Evolutionary conservation across 768 basidiomycete genomes (phyloP), one percentile per base, ranked within the genome.

Genomic region (Postia placenta): DNA sequence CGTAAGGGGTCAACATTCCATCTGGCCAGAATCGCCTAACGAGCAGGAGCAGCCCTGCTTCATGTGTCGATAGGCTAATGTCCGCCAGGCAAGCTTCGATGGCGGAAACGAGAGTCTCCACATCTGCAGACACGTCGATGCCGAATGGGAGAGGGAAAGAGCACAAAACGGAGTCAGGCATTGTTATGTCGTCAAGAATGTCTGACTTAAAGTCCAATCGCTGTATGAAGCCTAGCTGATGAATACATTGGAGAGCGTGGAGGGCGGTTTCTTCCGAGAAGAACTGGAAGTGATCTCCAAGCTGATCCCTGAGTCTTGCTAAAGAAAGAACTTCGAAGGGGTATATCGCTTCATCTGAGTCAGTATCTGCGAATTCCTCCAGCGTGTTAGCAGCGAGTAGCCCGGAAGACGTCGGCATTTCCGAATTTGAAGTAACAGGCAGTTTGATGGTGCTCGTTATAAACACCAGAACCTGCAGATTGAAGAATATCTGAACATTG

Each of bases 1-100:
- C 82, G 62, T 89, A 88, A 28, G 83, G 79, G 12, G 89, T 84
- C 36, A 80, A 74, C 63, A 89, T 71, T 14, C 81, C 76, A 53
- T 79, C 84, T 0, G 89, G 88, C 82, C 83, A 89, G 53, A 87
- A 78, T 56, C 81, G 74, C 47, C 80, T 74, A 4, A 71, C 68
- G n/a, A 92, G 68, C 14, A 91, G 67, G 6, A 88, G 63, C 48
- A 92, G 75, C 1, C 83, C 89, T 30, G 75, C 69, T 64, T 92
- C 90, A 56, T 89, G 87, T 23, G 82, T 71, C 2, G 83, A 78
- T 24, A 92, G 67, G 62, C 90, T 81, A 22, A 88, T 60, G 56
- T 89, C 85, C 4, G 72, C 68, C 20, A 92, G 68, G 56, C 81
- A 85, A 4, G 78, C 76, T 60, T 90, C 88, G 23, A 90, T 78